Percentiles rank a stretch among this genome's conserved stretches.
phyloP scores from a whole-genome alignment of 208 protist species.

The Trypanosoma vivax region DNA sequence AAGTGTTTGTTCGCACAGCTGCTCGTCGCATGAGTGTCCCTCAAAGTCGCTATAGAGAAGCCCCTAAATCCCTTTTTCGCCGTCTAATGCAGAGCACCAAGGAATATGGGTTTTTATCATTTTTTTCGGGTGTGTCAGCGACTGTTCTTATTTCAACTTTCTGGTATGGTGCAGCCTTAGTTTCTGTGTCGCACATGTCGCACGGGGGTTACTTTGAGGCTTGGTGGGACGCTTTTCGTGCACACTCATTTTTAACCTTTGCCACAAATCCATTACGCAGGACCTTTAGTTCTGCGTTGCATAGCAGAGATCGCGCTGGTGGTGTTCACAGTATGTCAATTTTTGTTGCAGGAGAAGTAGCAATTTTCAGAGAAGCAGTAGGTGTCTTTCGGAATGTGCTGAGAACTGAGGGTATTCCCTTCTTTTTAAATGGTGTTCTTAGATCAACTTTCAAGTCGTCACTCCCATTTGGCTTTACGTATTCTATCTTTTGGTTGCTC shows the following conservation, averaged over 20 bases:
- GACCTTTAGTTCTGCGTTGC: slow-evolving; percentile 63
- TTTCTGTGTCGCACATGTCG: slow-evolving; percentile 41
- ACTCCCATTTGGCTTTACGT: slow-evolving; percentile 79
- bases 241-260: slow-evolving; percentile 80
- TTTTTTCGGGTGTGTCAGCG: slow-evolving; percentile 60
- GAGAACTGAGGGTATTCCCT: slow-evolving; percentile 51
- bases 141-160: slow-evolving; percentile 45
- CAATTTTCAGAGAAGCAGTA: slow-evolving; percentile 58
- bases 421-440: slow-evolving; percentile 74
- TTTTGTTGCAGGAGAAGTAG: slow-evolving; percentile 61
- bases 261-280: slow-evolving; percentile 75
- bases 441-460: slow-evolving; percentile 81
- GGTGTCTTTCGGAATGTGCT: slow-evolving; percentile 52
- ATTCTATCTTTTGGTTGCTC: slow-evolving; percentile 54
- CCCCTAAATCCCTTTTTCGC: slow-evolving; percentile 52
- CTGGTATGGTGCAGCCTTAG: slow-evolving; percentile 71
- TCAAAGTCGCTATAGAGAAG: slow-evolving; percentile 26
- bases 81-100: slow-evolving; percentile 43
- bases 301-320: slow-evolving; percentile 58
- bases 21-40: slow-evolving; percentile 57
- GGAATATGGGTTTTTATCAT: slow-evolving; percentile 70
- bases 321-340: slow-evolving; percentile 43
- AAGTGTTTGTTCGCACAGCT: slow-evolving; percentile 60
- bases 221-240: slow-evolving; percentile 58
- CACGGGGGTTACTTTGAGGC: slow-evolving; percentile 32